Conservation (phyloP, 768 basidiomycete species). For the Boletus rufocinnamomeus region DNA sequence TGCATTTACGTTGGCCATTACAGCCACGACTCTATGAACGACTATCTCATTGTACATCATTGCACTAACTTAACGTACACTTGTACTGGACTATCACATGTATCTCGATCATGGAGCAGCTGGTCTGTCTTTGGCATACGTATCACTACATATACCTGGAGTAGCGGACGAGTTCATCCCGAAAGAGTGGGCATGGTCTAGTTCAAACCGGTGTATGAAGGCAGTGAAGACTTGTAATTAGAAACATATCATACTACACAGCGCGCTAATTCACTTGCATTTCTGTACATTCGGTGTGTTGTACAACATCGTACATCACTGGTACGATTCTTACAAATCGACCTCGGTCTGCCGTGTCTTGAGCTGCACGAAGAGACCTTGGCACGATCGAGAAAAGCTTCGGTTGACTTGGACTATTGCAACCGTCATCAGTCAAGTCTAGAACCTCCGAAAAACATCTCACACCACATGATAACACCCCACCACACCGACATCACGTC, state of each 20-base stretch:
- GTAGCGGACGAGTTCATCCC: background rate
- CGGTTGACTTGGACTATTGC: conserved; percentile 11
- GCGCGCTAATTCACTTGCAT: background rate
- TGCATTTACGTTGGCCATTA: conserved; percentile 12
- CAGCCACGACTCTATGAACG: conserved; percentile 12
- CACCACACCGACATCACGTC: conserved; percentile 26
- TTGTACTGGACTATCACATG: conserved; percentile 17
- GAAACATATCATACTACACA: background rate
- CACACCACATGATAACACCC: conserved; percentile 26
- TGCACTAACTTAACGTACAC: conserved; percentile 25
- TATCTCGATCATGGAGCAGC: conserved; percentile 20
- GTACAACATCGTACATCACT: background rate
- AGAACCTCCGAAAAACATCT: background rate
- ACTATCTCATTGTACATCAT: conserved; percentile 19
- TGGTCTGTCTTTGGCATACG: conserved; percentile 14
- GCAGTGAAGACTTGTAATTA: background rate
- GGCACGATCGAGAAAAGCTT: conserved; percentile 24
- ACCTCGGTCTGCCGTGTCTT: conserved; percentile 17
- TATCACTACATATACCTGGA: background rate
- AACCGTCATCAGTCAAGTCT: background rate
- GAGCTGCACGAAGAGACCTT: conserved; percentile 12
- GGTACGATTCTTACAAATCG: background rate
- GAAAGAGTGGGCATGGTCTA: background rate
- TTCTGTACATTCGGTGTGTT: background rate
- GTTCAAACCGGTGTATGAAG: background rate